Base-by-base conservation (phyloP, 108 stramenopile genomes). In the Schizochytrium sp. region DNA sequence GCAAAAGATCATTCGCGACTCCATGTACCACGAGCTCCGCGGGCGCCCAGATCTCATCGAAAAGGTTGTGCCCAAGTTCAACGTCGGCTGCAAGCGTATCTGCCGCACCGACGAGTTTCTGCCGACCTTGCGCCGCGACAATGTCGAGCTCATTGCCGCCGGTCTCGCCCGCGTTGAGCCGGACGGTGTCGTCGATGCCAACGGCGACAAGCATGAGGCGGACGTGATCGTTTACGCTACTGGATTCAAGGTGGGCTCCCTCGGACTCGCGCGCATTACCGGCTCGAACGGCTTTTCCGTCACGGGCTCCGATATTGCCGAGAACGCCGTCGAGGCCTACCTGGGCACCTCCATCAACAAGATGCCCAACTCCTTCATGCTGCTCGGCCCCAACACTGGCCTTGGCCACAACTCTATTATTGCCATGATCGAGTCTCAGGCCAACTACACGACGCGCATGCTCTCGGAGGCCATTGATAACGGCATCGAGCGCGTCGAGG, bases 351-450 rank as follows among this genome's bases (percentile, higher is more conserved):
- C 48, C 48, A 53, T 47, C 51, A 23, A 12, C n/a, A 28, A 83
- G n/a, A 25, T n/a, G n/a, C 76, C 76, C n/a, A 83, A 83, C 51
- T 12, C 76, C 19, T 83, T 83, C 4, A 83, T 53, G 45, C 51
- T 83, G 4, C 41, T 69, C 34, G 76, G 76, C 25, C 76, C 76
- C n/a, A 83, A 83, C 76, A 83, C 76, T 14, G 76, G 76, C 28
- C 76, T 83, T 34, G 76, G 76, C 25, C 76, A 83, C 51, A 83
- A 83, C 76, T 53, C 48, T 45, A 83, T 83, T 23, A 83, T 83
- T 23, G 48, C 51, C 16, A 83, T 83, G 76, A 45, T 83, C 51
- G 76, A 83, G 76, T 83, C 76, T 12, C 76, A 83, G n/a, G 76
- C 76, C n/a, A 18, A 53, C 25, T 83, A 83, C 51, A 53, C 51